These are phyloP conservation scores for Raphanus raphanistrum DNA, from an alignment of 345 rosid species.

Conservation along the genomic window DNA sequence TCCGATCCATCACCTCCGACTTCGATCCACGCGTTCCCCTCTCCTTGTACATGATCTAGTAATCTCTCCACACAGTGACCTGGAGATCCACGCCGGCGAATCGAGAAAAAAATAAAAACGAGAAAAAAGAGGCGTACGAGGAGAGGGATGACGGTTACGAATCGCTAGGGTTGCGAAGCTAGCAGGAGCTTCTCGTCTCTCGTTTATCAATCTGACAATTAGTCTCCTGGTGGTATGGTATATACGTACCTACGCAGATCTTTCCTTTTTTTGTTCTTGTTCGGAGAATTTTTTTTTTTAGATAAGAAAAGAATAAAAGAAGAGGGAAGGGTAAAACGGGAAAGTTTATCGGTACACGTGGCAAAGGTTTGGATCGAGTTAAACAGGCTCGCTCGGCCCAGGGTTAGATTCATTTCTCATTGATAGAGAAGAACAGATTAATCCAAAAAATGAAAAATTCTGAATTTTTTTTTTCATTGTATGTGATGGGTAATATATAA, in stretches of 20 bases:
- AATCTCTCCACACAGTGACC: conserved; percentile 11
- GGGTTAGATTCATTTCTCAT: not conserved
- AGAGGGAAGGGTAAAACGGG: conserved; percentile 35
- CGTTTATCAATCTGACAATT: conserved; percentile 13
- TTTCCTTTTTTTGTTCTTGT: conserved; percentile 17
- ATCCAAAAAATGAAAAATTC: not conserved
- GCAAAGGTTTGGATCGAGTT: not conserved
- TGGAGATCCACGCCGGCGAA: conserved; percentile 30
- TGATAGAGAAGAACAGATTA: not conserved
- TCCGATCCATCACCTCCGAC: conserved; percentile 79
- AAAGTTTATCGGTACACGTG: conserved; percentile 21
- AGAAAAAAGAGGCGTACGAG: not conserved
- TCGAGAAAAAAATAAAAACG: not conserved
- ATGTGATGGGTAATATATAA: not conserved
- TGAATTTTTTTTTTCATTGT: not conserved
- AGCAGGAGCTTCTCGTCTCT: conserved; percentile 15
- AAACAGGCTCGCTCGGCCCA: not conserved
- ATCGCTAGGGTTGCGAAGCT: conserved; percentile 23
- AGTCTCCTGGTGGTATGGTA: conserved; percentile 16
- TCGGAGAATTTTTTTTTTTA: not conserved
- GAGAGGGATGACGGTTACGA: not conserved
- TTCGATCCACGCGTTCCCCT: conserved; percentile 63
- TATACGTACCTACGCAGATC: not conserved
- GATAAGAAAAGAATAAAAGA: conserved; percentile 38
- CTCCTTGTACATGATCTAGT: conserved; percentile 39